A percentile compares a stretch with the other conserved stretches of the same genome.
Conservation (phyloP, 2,329 filamentous ascomycete species). For the Fusarium sacchari region DNA sequence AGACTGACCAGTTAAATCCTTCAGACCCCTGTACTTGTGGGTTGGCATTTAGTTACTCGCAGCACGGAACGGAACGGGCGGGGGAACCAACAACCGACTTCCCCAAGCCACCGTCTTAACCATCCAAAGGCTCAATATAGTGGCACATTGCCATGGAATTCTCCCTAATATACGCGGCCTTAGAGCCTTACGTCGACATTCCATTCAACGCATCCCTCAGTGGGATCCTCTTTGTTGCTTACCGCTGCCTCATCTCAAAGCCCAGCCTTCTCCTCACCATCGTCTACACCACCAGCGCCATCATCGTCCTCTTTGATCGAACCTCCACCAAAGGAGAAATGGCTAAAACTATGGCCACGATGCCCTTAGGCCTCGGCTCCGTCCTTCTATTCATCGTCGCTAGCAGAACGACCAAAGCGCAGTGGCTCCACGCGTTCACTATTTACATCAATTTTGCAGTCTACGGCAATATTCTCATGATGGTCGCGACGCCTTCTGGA, state of each 20-base stretch:
- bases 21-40: not conserved
- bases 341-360: not conserved
- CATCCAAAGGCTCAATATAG: not conserved
- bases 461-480: slow-evolving; percentile 3
- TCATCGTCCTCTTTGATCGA: not conserved
- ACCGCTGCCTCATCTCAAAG: not conserved
- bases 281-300: not conserved
- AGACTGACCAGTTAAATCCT: not conserved
- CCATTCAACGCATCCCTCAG: not conserved
- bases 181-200: not conserved
- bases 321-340: not conserved
- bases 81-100: not conserved
- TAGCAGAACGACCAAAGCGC: not conserved
- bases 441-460: not conserved
- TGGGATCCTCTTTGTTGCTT: not conserved
- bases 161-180: not conserved
- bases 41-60: no score
- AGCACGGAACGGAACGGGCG: not conserved
- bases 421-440: not conserved
- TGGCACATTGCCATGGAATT: not conserved
- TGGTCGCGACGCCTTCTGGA: not conserved
- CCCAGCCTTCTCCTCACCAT: not conserved
- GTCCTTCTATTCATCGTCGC: not conserved
- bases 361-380: not conserved
- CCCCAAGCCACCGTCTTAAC: not conserved